Percentiles rank a stretch among this genome's conserved stretches.
Evolutionary conservation across 2,329 filamentous ascomycete genomes (phyloP).

Genomic region (Macrophomina phaseolina): DNA sequence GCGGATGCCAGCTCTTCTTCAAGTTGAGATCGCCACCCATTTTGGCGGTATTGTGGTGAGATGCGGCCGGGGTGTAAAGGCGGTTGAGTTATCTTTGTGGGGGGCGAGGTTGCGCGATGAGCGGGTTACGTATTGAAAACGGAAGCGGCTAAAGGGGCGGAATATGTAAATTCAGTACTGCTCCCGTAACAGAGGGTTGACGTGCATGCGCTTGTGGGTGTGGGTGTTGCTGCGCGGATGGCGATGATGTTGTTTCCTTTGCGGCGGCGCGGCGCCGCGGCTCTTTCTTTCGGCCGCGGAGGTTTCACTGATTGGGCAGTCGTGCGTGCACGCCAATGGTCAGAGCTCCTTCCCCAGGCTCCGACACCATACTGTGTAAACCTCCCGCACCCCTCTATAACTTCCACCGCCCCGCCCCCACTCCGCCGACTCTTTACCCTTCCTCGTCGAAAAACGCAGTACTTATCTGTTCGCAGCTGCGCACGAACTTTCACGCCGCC

Average conservation of each 20-base stretch:
- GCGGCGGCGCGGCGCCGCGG: not conserved
- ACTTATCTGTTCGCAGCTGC: not conserved
- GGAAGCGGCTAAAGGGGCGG: not conserved
- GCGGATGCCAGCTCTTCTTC: slow-evolving; percentile 92
- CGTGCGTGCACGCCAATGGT: not conserved
- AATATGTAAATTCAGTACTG: not conserved
- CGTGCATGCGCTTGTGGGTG: not conserved
- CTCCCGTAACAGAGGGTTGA: too few relatives aligned
- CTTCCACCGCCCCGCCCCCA: too few relatives aligned
- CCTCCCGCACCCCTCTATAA: too few relatives aligned
- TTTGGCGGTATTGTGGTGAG: slow-evolving; percentile 47
- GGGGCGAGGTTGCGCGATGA: not conserved
- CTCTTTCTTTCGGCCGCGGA: not conserved
- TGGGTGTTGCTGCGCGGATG: not conserved
- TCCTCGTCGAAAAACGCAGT: too few relatives aligned
- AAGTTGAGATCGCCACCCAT: slow-evolving; percentile 97
- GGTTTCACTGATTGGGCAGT: not conserved
- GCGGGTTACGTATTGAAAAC: not conserved
- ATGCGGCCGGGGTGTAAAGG: not conserved
- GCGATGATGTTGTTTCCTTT: slow-evolving; percentile 7
- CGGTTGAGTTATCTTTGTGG: not conserved
- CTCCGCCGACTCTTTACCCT: too few relatives aligned
- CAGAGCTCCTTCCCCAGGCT: too few relatives aligned
- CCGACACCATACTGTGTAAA: too few relatives aligned
- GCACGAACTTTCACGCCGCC: not conserved